Base-by-base conservation (phyloP, 2,329 filamentous ascomycete genomes). In the Hypoxylon sp. region DNA sequence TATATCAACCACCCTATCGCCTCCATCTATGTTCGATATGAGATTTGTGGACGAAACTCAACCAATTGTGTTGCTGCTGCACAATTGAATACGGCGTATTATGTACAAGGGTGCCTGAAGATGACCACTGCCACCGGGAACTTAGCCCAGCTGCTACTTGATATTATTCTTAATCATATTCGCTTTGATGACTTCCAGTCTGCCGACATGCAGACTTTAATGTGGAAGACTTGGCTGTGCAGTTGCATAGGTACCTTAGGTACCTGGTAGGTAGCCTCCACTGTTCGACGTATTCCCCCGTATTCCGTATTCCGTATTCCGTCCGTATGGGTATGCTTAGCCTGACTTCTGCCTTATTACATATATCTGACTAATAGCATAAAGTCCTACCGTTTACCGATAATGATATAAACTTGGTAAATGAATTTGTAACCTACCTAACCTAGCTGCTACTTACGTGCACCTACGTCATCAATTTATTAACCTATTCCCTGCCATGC, bases 61-160 rank as follows among this genome's bases (percentile, higher is more conserved):
- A 51, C 68, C 66, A 68, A 70, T 70, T 59, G 66, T 54, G 65
- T 70, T 59, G 24, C 53, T 54, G 65, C 68, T 59, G 24, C 53
- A 26, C 24, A 13, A 4, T 30, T 4, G 34, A 64, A 67, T 68
- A 70, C 68, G 68, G 53, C 55, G 66, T 63, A 60, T 57, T 6
- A 15, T 34, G 20, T 5, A 7, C 6, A 22, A 24, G 15, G 15
- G 15, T 48, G 20, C 44, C 10, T 13, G 11, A 13, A 15, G 32
- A 37, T 37, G 32, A 6, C 10, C 22, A 10, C 30, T 28, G 24
- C 26, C 22, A 32, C n/a, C 3, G 6, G 19, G n/a, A 26, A 48
- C 6, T 19, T n/a, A 32, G 24, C 48, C 20, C 28, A 15, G 8
- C 47, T 49, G 19, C 26, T 26, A 24, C 34, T 41, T 41, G 37